phyloP scores from a whole-genome alignment of 2,329 filamentous ascomycete species.

The Elsinoe arachidis region DNA sequence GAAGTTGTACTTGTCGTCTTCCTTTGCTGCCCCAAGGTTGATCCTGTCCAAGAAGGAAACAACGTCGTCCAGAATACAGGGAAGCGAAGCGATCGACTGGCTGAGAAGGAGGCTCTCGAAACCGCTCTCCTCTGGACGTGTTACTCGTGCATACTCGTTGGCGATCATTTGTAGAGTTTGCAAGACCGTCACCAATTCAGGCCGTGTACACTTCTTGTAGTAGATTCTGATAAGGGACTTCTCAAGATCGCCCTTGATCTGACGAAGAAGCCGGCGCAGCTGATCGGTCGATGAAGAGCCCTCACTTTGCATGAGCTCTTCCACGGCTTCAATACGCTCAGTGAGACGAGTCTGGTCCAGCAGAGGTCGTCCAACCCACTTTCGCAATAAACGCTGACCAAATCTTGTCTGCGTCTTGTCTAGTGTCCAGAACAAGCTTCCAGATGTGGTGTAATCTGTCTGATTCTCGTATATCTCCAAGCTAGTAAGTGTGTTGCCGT shows the following conservation, averaged over 20 bases:
- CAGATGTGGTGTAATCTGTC: conserved; percentile 75
- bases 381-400: conserved; percentile 76
- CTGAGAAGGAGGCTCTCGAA: conserved; percentile 64
- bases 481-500: conserved; percentile 87
- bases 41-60: conserved; percentile 73
- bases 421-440: conserved; percentile 90
- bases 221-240: conserved; percentile 92
- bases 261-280: conserved; percentile 61
- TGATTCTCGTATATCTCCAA: conserved; percentile 94
- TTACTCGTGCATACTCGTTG: conserved; percentile 63
- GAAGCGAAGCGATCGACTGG: conserved; percentile 65
- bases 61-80: conserved; percentile 65
- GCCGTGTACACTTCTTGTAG: conserved; percentile 88
- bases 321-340: conserved; percentile 72
- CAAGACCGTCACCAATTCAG: conserved; percentile 75
- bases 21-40: conserved; percentile 71
- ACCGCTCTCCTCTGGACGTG: conserved; percentile 55
- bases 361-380: conserved; percentile 89
- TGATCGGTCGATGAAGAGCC: conserved; percentile 62
- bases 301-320: conserved; percentile 67
- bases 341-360: conserved; percentile 67
- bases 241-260: conserved; percentile 74
- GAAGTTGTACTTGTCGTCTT: conserved; percentile 89
- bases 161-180: conserved; percentile 79
- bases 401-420: conserved; percentile 88